Conservation (phyloP, 345 rosid species). For the Syzygium jambos region DNA sequence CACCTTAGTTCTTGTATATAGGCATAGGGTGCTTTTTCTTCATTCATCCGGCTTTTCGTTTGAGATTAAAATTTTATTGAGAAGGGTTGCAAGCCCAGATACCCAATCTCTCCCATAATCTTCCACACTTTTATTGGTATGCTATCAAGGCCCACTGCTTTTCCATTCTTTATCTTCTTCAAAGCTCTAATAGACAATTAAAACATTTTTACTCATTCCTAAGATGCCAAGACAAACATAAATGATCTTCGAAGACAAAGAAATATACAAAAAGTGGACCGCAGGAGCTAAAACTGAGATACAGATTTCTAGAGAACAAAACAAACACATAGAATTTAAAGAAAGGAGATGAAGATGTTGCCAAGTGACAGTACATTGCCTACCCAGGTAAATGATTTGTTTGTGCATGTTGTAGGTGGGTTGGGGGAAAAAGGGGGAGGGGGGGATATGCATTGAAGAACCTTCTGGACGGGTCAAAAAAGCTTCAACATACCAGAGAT, state of each 20-base stretch:
- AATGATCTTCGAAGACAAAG: neutral
- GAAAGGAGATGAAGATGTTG: neutral
- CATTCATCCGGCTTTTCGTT: neutral
- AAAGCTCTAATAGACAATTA: neutral
- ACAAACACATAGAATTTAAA: neutral
- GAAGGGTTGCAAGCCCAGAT: neutral
- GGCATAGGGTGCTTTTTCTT: neutral
- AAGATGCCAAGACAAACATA: neutral
- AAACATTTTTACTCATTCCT: neutral
- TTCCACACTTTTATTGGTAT: neutral
- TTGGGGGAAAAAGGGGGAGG: neutral
- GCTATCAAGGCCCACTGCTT: neutral
- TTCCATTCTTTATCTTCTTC: conserved; percentile 1
- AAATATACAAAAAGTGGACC: neutral
- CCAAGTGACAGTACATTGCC: neutral
- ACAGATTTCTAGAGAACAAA: neutral
- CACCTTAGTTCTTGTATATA: neutral
- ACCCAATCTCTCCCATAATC: neutral
- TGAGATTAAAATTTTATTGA: neutral
- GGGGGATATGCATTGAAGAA: neutral
- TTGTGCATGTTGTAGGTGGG: neutral
- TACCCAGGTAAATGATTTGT: neutral
- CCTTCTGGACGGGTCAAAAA: neutral
- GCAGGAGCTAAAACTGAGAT: neutral
- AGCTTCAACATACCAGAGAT: neutral